Conservation (phyloP, 768 basidiomycete species). For the Coprinopsis cinerea region DNA sequence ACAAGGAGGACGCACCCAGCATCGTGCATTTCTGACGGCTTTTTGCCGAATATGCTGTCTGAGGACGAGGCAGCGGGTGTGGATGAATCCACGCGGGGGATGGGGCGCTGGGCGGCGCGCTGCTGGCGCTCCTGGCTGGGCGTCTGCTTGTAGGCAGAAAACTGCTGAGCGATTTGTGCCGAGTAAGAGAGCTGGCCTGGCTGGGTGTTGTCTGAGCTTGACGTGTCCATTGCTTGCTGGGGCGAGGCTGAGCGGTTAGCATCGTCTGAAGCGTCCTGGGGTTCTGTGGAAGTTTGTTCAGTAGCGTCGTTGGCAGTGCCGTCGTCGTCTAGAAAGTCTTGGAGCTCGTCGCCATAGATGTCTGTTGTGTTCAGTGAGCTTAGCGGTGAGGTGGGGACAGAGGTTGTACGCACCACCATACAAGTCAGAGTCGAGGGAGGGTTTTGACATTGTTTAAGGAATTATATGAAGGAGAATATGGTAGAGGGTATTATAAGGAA, state of each 20-base stretch:
- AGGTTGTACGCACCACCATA: constrained; percentile 23
- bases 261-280: neutral
- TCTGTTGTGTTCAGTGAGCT: constrained; percentile 25
- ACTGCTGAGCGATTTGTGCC: constrained; percentile 61
- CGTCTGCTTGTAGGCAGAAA: constrained; percentile 57
- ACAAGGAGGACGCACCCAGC: constrained; percentile 61
- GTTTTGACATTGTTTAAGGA: constrained; percentile 4
- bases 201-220: neutral
- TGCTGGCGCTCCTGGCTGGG: constrained; percentile 60
- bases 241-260: constrained; percentile 17
- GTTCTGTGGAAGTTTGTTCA: constrained; percentile 8
- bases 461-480: neutral
- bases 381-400: constrained; percentile 30
- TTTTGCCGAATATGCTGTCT: constrained; percentile 46
- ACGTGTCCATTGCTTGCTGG: neutral
- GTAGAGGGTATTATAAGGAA: neutral
- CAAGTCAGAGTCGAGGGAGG: constrained; percentile 26
- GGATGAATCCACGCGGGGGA: constrained; percentile 15
- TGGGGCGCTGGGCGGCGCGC: constrained; percentile 22
- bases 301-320: neutral
- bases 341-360: constrained; percentile 50
- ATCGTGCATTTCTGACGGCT: constrained; percentile 73
- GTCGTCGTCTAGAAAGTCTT: constrained; percentile 27
- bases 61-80: constrained; percentile 20
- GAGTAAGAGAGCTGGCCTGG: constrained; percentile 42